These are phyloP conservation scores for Neonectria coccinea DNA, from an alignment of 2,329 filamentous ascomycete genomes.

Conservation along the genomic window DNA sequence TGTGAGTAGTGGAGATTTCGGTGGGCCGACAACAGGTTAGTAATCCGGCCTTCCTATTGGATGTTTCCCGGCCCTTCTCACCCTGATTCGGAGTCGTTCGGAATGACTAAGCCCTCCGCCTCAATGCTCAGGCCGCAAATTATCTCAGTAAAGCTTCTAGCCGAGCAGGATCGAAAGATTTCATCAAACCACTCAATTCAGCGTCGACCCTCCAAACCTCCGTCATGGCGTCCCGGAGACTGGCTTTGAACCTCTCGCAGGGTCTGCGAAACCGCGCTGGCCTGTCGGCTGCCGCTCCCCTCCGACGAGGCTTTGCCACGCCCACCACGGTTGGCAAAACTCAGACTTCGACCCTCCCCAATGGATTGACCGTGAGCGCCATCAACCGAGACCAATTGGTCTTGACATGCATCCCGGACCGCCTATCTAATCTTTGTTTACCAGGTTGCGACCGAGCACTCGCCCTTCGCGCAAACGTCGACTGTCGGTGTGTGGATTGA, in stretches of 20 bases:
- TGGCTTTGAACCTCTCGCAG: constrained; percentile 93
- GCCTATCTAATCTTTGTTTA: constrained; percentile 41
- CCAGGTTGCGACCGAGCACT: constrained; percentile 97
- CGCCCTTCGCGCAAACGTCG: constrained; percentile 97
- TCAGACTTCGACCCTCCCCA: constrained; percentile 95
- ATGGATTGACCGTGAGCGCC: constrained; percentile 88
- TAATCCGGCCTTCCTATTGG: constrained; percentile 54
- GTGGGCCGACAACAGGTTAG: constrained; percentile 41
- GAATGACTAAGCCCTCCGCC: constrained; percentile 54
- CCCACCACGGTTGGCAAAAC: constrained; percentile 86
- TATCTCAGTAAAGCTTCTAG: constrained; percentile 60
- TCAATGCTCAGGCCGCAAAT: constrained; percentile 59
- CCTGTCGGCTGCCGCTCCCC: constrained; percentile 79
- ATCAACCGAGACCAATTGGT: constrained; percentile 54
- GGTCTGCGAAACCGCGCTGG: constrained; percentile 89
- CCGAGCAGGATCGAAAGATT: constrained; percentile 60
- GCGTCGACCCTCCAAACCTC: constrained; percentile 62
- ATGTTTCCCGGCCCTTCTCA: constrained; percentile 24
- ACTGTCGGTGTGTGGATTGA: constrained; percentile 99
- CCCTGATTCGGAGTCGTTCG: constrained; percentile 56
- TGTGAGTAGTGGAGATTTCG: constrained; percentile 30
- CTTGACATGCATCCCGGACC: constrained; percentile 35
- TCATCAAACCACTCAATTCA: constrained; percentile 69
- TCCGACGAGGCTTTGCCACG: constrained; percentile 90
- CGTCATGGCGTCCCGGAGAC: constrained; percentile 94